A percentile compares a stretch with the other conserved stretches of the same genome.
Evolutionary conservation across 2,329 filamentous ascomycete genomes (phyloP).

Genomic region (Lomentospora prolificans): DNA sequence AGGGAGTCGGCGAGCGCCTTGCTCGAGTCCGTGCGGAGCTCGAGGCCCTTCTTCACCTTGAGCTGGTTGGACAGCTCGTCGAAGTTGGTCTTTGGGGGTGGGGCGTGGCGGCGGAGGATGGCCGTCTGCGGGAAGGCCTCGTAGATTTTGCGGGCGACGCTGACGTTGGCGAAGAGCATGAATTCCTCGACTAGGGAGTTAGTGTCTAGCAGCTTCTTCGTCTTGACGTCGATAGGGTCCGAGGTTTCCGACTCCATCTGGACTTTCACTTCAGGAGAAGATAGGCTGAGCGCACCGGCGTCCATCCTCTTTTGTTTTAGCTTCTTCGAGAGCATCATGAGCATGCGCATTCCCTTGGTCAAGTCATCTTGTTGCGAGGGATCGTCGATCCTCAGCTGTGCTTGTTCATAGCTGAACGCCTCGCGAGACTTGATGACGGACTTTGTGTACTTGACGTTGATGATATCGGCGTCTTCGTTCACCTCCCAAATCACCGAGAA

Average conservation of each 20-base stretch:
- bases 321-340: slow-evolving; percentile 84
- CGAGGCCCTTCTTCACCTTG: slow-evolving; percentile 72
- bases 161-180: slow-evolving; percentile 97
- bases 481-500: slow-evolving; percentile 88
- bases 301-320: slow-evolving; percentile 93
- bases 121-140: slow-evolving; percentile 90
- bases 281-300: slow-evolving; percentile 86
- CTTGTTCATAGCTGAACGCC: slow-evolving; percentile 96
- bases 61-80: slow-evolving; percentile 89
- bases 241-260: slow-evolving; percentile 93
- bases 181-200: slow-evolving; percentile 98
- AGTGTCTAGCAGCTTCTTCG: slow-evolving; percentile 85
- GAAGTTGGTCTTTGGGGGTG: slow-evolving; percentile 92
- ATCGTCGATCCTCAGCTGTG: slow-evolving; percentile 90
- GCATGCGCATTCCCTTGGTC: slow-evolving; percentile 76
- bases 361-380: slow-evolving; percentile 77
- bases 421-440: slow-evolving; percentile 95
- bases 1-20: slow-evolving; percentile 90
- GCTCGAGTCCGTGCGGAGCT: slow-evolving; percentile 75
- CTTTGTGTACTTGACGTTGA: slow-evolving; percentile 84
- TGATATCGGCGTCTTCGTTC: slow-evolving; percentile 72
- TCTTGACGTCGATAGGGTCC: slow-evolving; percentile 92
- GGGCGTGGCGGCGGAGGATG: slow-evolving; percentile 80
- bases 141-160: slow-evolving; percentile 84
- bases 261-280: slow-evolving; percentile 95